Conservation (phyloP, 2,329 filamentous ascomycete genomes). For the Chrysoporthe deuterocubensis region DNA sequence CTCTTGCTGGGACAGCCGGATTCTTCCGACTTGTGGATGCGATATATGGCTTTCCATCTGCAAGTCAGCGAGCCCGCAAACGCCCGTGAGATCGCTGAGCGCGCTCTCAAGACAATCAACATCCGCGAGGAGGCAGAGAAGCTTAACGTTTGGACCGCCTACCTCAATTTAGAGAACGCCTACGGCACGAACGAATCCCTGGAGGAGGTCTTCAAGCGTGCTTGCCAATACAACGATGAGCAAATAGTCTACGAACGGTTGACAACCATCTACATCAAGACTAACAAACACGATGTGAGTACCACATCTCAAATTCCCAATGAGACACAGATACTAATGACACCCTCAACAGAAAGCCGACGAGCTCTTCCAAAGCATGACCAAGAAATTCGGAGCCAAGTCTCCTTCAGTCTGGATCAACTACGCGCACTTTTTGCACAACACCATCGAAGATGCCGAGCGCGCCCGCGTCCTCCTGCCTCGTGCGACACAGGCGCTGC, state of each 20-base stretch:
- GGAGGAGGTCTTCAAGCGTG: constrained; percentile 86
- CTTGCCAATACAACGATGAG: constrained; percentile 91
- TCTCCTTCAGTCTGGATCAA: constrained; percentile 86
- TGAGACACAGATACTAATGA: constrained; percentile 11
- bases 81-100: constrained; percentile 86
- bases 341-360: constrained; percentile 74
- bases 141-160: constrained; percentile 91
- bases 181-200: constrained; percentile 84
- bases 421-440: constrained; percentile 91
- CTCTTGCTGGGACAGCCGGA: constrained; percentile 90
- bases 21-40: constrained; percentile 90
- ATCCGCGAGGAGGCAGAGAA: constrained; percentile 91
- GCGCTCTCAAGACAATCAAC: constrained; percentile 88
- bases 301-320: neutral
- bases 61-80: constrained; percentile 87
- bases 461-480: constrained; percentile 77
- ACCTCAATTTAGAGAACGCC: constrained; percentile 90
- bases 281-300: constrained; percentile 79
- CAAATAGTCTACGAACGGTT: constrained; percentile 88
- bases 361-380: constrained; percentile 80
- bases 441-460: constrained; percentile 70
- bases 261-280: constrained; percentile 93
- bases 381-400: constrained; percentile 86
- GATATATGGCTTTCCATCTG: constrained; percentile 99
- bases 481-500: constrained; percentile 83